A percentile compares a stretch with the other conserved stretches of the same genome.
Conservation (phyloP, 176 grass and related monocot genomes). For the Avena insularis region DNA sequence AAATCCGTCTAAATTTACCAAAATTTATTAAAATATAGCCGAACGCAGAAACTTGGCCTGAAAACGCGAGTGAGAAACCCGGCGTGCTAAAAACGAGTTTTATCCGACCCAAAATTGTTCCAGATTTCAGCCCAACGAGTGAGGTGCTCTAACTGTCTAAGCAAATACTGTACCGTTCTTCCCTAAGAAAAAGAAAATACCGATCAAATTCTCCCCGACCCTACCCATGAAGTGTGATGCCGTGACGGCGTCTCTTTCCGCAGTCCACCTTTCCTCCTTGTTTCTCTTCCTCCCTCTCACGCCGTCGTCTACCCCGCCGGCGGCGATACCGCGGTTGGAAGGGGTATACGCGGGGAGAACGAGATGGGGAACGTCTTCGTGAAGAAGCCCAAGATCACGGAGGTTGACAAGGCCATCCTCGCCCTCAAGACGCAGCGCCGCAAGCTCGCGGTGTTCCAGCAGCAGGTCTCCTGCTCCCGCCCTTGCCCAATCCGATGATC, state of each 20-base stretch:
- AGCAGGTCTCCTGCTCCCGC: slow-evolving; percentile 56
- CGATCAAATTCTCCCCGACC: not conserved
- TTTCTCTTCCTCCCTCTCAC: not conserved
- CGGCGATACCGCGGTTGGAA: not conserved
- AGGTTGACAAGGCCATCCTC: slow-evolving; percentile 95
- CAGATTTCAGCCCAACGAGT: too few species aligned
- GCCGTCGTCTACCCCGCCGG: slow-evolving; percentile 36
- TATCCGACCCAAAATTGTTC: too few species aligned
- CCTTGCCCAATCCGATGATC: not conserved
- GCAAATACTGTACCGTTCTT: too few species aligned
- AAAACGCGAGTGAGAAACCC: too few species aligned
- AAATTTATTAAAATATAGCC: too few species aligned
- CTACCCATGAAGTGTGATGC: slow-evolving; percentile 18
- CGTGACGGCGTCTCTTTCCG: slow-evolving; percentile 33
- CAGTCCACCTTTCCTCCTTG: slow-evolving; percentile 40
- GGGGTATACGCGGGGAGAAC: not conserved
- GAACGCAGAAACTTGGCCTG: too few species aligned
- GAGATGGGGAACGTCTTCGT: slow-evolving; percentile 96
- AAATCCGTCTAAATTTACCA: too few species aligned
- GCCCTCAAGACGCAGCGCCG: slow-evolving; percentile 95
- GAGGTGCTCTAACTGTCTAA: too few species aligned
- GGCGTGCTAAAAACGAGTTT: too few species aligned
- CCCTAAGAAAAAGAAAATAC: too few species aligned
- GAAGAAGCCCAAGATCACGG: slow-evolving; percentile 99
- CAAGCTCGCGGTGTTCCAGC: slow-evolving; percentile 95